A percentile compares a stretch with the other conserved stretches of the same genome.
Evolutionary conservation across 768 basidiomycete species (phyloP).

Genomic region (Mycena alexandri): DNA sequence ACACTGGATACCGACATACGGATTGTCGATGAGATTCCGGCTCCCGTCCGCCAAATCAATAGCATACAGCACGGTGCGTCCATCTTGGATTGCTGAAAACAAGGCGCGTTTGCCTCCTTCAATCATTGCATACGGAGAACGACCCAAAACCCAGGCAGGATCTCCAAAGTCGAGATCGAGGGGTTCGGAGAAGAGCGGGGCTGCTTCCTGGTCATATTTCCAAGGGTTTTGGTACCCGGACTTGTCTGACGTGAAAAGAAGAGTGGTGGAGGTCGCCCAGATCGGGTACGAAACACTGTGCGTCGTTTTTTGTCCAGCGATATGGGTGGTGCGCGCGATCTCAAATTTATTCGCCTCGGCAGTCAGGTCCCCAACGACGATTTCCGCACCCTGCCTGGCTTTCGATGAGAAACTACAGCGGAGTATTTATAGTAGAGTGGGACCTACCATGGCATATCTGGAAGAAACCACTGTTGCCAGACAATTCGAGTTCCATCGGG

Average conservation of each 20-base stretch:
- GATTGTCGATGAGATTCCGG: conserved; percentile 51
- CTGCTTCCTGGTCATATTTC: conserved; percentile 56
- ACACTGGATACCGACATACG: conserved; percentile 57
- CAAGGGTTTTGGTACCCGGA: conserved; percentile 81
- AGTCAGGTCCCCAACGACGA: conserved; percentile 64
- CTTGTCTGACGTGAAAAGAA: conserved; percentile 76
- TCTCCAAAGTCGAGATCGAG: conserved; percentile 70
- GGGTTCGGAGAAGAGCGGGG: conserved; percentile 57
- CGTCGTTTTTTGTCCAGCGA: conserved; percentile 64
- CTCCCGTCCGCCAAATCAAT: conserved; percentile 50
- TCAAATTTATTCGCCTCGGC: conserved; percentile 48
- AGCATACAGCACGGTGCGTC: conserved; percentile 54
- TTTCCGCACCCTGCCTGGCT: conserved; percentile 62
- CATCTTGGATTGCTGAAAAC: conserved; percentile 57
- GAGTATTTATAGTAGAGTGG: background rate
- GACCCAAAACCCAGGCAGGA: conserved; percentile 69
- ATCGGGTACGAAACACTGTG: conserved; percentile 69
- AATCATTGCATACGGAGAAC: conserved; percentile 62
- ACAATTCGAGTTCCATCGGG: conserved; percentile 68
- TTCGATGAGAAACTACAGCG: background rate
- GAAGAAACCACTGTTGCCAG: conserved; percentile 78
- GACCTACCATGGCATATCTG: conserved; percentile 66
- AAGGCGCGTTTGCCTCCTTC: conserved; percentile 51
- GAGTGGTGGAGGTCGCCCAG: conserved; percentile 67
- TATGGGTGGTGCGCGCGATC: conserved; percentile 51